These are phyloP conservation scores for Laguncularia racemosa DNA, from an alignment of 345 rosid genomes.

Conservation along the genomic window DNA sequence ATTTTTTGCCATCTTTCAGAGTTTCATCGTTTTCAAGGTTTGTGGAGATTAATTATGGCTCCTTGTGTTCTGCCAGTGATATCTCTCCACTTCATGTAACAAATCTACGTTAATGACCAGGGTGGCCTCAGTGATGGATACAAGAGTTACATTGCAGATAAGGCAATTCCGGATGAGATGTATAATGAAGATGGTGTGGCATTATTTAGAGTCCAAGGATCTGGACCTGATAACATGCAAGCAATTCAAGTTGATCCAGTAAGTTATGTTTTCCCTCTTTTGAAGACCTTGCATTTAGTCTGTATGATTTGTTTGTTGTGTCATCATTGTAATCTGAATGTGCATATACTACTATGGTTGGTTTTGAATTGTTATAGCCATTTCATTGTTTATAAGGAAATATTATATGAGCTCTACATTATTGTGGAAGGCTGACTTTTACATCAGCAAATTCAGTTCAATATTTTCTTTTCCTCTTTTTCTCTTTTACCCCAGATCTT, in stretches of 20 bases:
- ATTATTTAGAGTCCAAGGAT: constrained; percentile 81
- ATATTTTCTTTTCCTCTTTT: too few relatives aligned
- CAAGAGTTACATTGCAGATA: constrained; percentile 67
- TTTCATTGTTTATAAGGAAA: too few relatives aligned
- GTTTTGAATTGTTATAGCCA: too few relatives aligned
- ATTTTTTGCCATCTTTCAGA: constrained; percentile 83
- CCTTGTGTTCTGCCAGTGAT: too few relatives aligned
- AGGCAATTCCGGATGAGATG: constrained; percentile 70
- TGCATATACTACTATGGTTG: too few relatives aligned
- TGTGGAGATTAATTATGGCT: constrained; percentile 9
- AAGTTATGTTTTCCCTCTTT: constrained; percentile 21
- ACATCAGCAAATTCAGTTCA: too few relatives aligned
- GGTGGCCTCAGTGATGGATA: constrained; percentile 89
- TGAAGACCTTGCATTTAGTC: not conserved
- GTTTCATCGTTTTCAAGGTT: constrained; percentile 87
- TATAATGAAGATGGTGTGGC: constrained; percentile 76
- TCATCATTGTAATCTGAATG: too few relatives aligned
- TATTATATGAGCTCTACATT: too few relatives aligned
- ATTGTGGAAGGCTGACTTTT: too few relatives aligned
- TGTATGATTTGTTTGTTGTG: not conserved
- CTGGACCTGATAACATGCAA: constrained; percentile 99
- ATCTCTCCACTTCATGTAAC: too few relatives aligned
- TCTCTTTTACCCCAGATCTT: too few relatives aligned
- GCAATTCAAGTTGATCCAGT: constrained; percentile 95
- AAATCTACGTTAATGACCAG: constrained; percentile 29